These are phyloP conservation scores for Ceriops decandra DNA, from an alignment of 345 rosid genomes.

Conservation along the genomic window DNA sequence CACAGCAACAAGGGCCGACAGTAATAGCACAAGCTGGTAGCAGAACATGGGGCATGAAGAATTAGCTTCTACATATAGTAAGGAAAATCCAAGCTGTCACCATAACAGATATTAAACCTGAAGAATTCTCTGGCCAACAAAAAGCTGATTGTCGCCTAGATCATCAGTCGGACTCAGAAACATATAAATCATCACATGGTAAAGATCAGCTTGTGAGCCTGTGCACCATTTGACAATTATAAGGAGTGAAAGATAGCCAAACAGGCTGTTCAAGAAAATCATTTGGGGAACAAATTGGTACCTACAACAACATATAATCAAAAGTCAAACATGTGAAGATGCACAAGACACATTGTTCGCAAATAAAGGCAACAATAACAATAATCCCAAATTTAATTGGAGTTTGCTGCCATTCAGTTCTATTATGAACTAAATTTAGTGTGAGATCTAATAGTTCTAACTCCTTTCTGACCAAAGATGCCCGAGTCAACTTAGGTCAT, in stretches of 20 bases:
- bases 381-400: too few relatives aligned
- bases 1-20: constrained; percentile 79
- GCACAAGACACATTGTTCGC: constrained; percentile 4
- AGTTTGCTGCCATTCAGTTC: too few relatives aligned
- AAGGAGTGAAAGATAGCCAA: constrained; percentile 87
- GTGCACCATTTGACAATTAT: constrained; percentile 86
- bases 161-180: constrained; percentile 91
- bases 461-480: too few relatives aligned
- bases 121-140: constrained; percentile 51
- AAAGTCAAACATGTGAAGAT: neutral
- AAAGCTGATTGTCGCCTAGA: constrained; percentile 84
- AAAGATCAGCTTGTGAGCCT: constrained; percentile 90
- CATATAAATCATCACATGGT: constrained; percentile 96
- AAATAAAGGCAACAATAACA: neutral
- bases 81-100: constrained; percentile 5
- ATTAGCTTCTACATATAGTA: neutral
- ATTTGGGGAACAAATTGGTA: constrained; percentile 93
- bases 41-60: constrained; percentile 10
- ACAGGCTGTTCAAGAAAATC: constrained; percentile 83
- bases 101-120: constrained; percentile 7
- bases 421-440: too few relatives aligned
- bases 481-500: too few relatives aligned
- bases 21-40: constrained; percentile 18
- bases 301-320: constrained; percentile 44
- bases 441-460: too few relatives aligned